phyloP scores from a whole-genome alignment of 2,329 filamentous ascomycete genomes.

The Diaporthe citrichinensis region DNA sequence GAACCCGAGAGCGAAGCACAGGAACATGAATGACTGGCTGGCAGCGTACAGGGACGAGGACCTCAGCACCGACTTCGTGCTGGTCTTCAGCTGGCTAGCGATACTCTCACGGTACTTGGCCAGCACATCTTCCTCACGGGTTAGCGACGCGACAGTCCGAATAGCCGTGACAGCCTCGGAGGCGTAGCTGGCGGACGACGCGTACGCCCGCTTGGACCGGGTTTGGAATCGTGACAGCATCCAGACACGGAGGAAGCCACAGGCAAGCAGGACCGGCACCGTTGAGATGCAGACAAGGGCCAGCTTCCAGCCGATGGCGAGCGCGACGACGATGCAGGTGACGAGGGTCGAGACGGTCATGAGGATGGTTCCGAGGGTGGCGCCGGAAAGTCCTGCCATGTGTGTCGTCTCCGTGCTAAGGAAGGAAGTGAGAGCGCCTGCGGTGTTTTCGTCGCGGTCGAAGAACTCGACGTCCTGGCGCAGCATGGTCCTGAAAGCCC shows the following conservation, averaged over 20 bases:
- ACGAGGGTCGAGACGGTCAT: conserved; percentile 85
- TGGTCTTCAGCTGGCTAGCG: conserved; percentile 74
- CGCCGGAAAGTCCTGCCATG: conserved; percentile 88
- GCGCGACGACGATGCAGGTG: conserved; percentile 71
- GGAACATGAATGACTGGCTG: conserved; percentile 86
- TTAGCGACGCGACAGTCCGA: conserved; percentile 91
- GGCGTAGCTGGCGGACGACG: conserved; percentile 86
- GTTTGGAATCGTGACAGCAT: conserved; percentile 78
- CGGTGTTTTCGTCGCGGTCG: conserved; percentile 89
- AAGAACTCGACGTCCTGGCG: conserved; percentile 96
- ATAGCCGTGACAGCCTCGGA: conserved; percentile 96
- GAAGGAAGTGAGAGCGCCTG: conserved; percentile 90
- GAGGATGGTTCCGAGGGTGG: conserved; percentile 88
- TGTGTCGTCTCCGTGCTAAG: conserved; percentile 91
- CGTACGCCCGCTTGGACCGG: conserved; percentile 84
- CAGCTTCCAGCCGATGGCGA: conserved; percentile 60
- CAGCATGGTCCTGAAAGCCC: conserved; percentile 87
- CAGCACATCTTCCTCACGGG: conserved; percentile 86
- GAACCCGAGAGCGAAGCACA: conserved; percentile 89
- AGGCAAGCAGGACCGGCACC: conserved; percentile 56
- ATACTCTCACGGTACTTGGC: conserved; percentile 78
- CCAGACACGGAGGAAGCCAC: conserved; percentile 72
- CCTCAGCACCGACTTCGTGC: conserved; percentile 80
- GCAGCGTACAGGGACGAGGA: conserved; percentile 86
- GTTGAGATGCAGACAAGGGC: conserved; percentile 58